A percentile compares a stretch with the other conserved stretches of the same genome.
These are phyloP conservation scores for Mycena pura DNA, from an alignment of 768 basidiomycete genomes.

Conservation along the genomic window DNA sequence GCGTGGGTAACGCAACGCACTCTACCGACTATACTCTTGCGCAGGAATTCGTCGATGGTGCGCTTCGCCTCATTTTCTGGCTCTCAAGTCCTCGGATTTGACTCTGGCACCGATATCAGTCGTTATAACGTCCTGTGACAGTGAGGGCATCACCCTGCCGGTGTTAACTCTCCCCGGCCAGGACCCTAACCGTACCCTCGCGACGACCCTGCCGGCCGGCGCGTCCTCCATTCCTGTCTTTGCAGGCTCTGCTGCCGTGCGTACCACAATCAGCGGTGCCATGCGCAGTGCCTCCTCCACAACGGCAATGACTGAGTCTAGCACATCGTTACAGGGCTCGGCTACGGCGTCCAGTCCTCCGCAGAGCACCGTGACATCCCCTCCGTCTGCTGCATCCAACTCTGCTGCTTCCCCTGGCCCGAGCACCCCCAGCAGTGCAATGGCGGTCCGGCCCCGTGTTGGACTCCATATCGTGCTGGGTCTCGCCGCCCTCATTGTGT, in stretches of 20 bases:
- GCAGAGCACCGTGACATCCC: constrained; percentile 10
- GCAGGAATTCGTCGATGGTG: constrained; percentile 37
- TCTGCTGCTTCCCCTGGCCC: neutral
- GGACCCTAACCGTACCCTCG: constrained; percentile 33
- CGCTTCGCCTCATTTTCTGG: neutral
- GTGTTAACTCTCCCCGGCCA: constrained; percentile 39
- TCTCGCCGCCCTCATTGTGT: neutral
- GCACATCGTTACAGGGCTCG: neutral
- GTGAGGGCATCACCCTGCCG: constrained; percentile 30
- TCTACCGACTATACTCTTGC: constrained; percentile 35
- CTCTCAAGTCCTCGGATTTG: neutral
- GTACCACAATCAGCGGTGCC: constrained; percentile 1
- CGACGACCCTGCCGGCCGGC: constrained; percentile 27
- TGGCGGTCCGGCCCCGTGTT: neutral
- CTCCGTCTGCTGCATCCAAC: neutral
- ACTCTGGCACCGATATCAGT: constrained; percentile 18
- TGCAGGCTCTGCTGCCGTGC: constrained; percentile 3
- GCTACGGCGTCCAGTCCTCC: neutral
- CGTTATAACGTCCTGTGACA: constrained; percentile 31
- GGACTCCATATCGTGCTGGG: neutral
- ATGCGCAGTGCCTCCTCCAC: neutral
- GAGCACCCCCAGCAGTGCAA: constrained; percentile 1
- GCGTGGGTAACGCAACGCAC: constrained; percentile 37
- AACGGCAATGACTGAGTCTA: neutral
- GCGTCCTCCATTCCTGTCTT: constrained; percentile 31